A percentile compares a stretch with the other conserved stretches of the same genome.
Conservation (phyloP, 371 early-diverging fungal species). For the Saksenaea oblongispora region DNA sequence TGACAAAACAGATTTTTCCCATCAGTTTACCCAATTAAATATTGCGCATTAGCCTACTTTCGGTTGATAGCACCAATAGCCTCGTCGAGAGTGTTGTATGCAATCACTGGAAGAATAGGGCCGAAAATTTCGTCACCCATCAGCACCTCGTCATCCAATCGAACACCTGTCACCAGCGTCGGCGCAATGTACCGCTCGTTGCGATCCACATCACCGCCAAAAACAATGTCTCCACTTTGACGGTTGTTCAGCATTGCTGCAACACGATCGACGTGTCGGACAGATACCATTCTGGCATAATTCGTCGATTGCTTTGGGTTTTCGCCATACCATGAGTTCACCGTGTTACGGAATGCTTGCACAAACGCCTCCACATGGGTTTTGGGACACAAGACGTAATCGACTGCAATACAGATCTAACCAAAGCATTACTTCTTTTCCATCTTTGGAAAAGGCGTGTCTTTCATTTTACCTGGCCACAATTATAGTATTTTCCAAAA, state of each 20-base stretch:
- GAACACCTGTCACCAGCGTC: conserved; percentile 18
- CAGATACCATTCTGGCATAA: conserved; percentile 72
- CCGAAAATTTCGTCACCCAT: conserved; percentile 70
- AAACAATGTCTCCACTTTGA: conserved; percentile 47
- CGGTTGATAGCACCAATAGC: conserved; percentile 28
- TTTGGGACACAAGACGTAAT: conserved; percentile 73
- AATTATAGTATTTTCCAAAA: conserved; percentile 81
- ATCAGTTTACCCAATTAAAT: background rate
- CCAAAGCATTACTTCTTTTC: background rate
- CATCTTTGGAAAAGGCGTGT: background rate
- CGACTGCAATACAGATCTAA: conserved; percentile 86
- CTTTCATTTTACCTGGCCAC: conserved; percentile 67
- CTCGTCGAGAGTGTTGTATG: conserved; percentile 24
- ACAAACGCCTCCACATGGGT: conserved; percentile 51
- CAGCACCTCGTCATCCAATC: conserved; percentile 25
- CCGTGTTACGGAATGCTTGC: conserved; percentile 48
- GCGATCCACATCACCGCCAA: conserved; percentile 38
- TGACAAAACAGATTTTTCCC: conserved; percentile 3
- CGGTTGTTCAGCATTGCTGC: conserved; percentile 46
- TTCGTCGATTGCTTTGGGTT: conserved; percentile 51
- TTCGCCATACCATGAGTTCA: conserved; percentile 50
- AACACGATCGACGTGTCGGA: conserved; percentile 74
- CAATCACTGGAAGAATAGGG: conserved; percentile 74
- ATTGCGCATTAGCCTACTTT: conserved; percentile 21
- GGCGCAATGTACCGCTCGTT: conserved; percentile 22